A percentile compares a stretch with the other conserved stretches of the same genome.
Conservation (phyloP, 2,329 filamentous ascomycete genomes). For the Diaporthe citriasiana region DNA sequence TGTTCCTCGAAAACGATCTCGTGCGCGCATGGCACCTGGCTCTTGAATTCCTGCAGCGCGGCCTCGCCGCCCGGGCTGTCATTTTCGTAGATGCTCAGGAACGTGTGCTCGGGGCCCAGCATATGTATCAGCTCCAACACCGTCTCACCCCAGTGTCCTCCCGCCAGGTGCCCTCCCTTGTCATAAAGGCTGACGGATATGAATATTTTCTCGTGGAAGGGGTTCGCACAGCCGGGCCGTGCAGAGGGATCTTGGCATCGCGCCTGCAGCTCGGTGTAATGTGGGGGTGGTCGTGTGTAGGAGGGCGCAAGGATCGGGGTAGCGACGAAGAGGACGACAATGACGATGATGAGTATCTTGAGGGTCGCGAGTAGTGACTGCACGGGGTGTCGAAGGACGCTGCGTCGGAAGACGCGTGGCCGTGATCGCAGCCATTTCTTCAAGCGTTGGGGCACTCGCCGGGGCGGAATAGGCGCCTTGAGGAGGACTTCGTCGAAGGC, state of each 20-base stretch:
- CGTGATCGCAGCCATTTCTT: slow-evolving; percentile 41
- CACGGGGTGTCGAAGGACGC: slow-evolving; percentile 38
- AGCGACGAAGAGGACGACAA: slow-evolving; percentile 51
- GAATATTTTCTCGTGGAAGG: slow-evolving; percentile 75
- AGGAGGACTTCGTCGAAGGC: slow-evolving; percentile 33
- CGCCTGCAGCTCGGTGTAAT: slow-evolving; percentile 53
- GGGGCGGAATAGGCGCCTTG: slow-evolving; percentile 12
- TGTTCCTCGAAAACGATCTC: slow-evolving; percentile 72
- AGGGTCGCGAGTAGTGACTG: slow-evolving; percentile 39
- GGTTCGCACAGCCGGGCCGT: slow-evolving; percentile 55
- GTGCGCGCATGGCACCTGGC: slow-evolving; percentile 59
- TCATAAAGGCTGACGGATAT: slow-evolving; percentile 81
- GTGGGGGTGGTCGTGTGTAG: slow-evolving; percentile 57
- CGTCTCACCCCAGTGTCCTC: slow-evolving; percentile 74
- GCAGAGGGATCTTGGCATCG: slow-evolving; percentile 49
- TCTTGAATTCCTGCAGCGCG: slow-evolving; percentile 68
- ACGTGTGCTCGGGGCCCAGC: slow-evolving; percentile 77
- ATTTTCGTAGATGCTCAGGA: slow-evolving; percentile 81
- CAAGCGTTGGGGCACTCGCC: slow-evolving; percentile 13
- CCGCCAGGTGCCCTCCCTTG: slow-evolving; percentile 69
- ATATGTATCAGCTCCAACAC: slow-evolving; percentile 74
- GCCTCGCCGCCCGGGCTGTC: slow-evolving; percentile 69
- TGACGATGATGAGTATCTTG: slow-evolving; percentile 47
- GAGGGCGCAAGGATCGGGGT: slow-evolving; percentile 57
- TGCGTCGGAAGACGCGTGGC: slow-evolving; percentile 39